Evolutionary conservation across 345 rosid species (phyloP).

Genomic region (Boechera stricta): DNA sequence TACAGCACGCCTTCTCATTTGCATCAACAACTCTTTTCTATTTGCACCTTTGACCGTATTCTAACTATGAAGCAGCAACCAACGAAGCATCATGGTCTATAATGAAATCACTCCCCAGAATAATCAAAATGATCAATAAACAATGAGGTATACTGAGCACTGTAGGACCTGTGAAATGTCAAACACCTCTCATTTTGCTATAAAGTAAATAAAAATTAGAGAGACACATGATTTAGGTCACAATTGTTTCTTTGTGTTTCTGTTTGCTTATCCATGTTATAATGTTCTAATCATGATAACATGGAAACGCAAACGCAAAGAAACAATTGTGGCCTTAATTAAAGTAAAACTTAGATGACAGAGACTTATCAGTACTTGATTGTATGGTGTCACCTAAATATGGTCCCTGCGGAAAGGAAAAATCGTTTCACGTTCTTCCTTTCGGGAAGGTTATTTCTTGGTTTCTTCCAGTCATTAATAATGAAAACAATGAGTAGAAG

Average conservation of each 20-base stretch:
- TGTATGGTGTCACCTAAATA: slow-evolving; percentile 22
- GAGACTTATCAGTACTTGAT: slow-evolving; percentile 11
- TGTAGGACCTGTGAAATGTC: slow-evolving; percentile 19
- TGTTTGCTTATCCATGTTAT: slow-evolving; percentile 17
- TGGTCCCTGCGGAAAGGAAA: slow-evolving; percentile 3
- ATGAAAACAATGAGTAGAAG: slow-evolving; percentile 13
- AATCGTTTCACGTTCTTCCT: not conserved
- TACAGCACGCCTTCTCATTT: slow-evolving; percentile 12
- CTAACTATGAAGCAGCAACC: slow-evolving; percentile 10
- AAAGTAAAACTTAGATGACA: slow-evolving; percentile 12
- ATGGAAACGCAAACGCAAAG: slow-evolving; percentile 7
- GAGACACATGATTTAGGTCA: slow-evolving; percentile 7
- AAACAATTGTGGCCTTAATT: not conserved
- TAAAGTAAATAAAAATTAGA: slow-evolving; percentile 9
- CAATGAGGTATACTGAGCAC: slow-evolving; percentile 11
- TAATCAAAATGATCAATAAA: slow-evolving; percentile 18
- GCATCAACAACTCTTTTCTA: slow-evolving; percentile 10
- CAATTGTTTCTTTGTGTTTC: not conserved
- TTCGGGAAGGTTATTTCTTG: not conserved
- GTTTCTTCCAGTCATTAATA: not conserved
- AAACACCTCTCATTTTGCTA: slow-evolving; percentile 6
- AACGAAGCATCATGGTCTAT: slow-evolving; percentile 19
- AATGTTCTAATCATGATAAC: not conserved
- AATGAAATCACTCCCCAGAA: slow-evolving; percentile 6
- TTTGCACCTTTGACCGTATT: not conserved